A percentile compares a stretch with the other conserved stretches of the same genome.
These are phyloP conservation scores for Aspergillus sp. DNA, from an alignment of 2,329 filamentous ascomycete species.

Conservation along the genomic window DNA sequence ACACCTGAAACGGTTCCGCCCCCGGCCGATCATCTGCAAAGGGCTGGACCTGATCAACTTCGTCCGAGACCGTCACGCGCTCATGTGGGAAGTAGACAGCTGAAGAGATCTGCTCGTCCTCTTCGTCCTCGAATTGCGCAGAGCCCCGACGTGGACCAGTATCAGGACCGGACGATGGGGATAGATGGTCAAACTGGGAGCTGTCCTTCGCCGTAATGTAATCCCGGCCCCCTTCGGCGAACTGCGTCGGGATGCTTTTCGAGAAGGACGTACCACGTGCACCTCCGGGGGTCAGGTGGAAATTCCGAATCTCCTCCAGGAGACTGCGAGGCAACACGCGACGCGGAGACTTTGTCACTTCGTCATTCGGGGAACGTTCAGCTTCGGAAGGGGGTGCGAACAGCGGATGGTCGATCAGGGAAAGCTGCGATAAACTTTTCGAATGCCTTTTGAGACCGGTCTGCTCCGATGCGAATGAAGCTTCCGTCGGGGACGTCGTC, in stretches of 20 bases:
- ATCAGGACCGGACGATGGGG: slow-evolving; percentile 21
- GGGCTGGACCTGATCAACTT: slow-evolving; percentile 22
- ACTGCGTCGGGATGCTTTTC: slow-evolving; percentile 38
- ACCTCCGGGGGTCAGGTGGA: slow-evolving; percentile 50
- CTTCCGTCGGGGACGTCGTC: slow-evolving; percentile 11
- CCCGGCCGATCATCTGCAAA: slow-evolving; percentile 18
- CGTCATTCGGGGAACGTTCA: slow-evolving; percentile 17
- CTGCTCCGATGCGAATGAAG: slow-evolving; percentile 9
- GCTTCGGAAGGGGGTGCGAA: slow-evolving; percentile 15
- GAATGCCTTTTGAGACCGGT: slow-evolving; percentile 16
- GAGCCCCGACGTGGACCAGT: slow-evolving; percentile 20
- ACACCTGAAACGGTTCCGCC: slow-evolving; percentile 23
- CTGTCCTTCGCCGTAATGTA: slow-evolving; percentile 24
- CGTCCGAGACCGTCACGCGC: slow-evolving; percentile 37
- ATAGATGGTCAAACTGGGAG: slow-evolving; percentile 10
- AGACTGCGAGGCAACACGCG: slow-evolving; percentile 47
- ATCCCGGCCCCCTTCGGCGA: slow-evolving; percentile 29
- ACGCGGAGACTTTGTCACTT: slow-evolving; percentile 23
- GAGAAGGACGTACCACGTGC: slow-evolving; percentile 46
- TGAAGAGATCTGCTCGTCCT: slow-evolving; percentile 64
- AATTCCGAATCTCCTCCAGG: slow-evolving; percentile 57
- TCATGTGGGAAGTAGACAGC: slow-evolving; percentile 64
- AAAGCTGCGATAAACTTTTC: slow-evolving; percentile 28
- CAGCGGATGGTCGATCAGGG: slow-evolving; percentile 21
- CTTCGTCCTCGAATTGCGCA: slow-evolving; percentile 49